Conservation (phyloP, 1,284 basidiomycete genomes). For the Microbotryum saponariae region DNA sequence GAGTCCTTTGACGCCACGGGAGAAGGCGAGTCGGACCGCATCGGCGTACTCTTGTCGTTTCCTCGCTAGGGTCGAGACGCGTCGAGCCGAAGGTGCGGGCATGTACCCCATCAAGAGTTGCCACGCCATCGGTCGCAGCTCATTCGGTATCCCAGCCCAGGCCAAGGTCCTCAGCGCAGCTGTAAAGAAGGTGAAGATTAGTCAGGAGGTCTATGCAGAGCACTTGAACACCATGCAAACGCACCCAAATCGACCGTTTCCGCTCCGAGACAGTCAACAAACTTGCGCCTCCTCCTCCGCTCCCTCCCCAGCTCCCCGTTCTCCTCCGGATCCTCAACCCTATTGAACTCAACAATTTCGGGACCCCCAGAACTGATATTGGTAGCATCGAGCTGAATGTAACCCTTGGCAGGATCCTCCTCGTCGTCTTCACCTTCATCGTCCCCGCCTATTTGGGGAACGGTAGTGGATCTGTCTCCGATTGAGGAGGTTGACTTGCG, state of each 20-base stretch:
- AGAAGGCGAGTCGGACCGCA: conserved; percentile 85
- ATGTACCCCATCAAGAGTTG: conserved; percentile 89
- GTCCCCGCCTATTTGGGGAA: background rate
- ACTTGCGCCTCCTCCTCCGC: conserved; percentile 29
- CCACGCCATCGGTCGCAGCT: conserved; percentile 88
- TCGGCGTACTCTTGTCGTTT: conserved; percentile 89
- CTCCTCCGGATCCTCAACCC: conserved; percentile 15
- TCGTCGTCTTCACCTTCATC: conserved; percentile 5
- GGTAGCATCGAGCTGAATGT: conserved; percentile 23
- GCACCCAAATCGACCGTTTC: conserved; percentile 59
- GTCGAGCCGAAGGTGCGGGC: conserved; percentile 71
- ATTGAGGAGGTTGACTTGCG: conserved; percentile 49
- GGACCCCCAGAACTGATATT: conserved; percentile 9
- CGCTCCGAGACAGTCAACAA: conserved; percentile 31
- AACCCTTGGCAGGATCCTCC: conserved; percentile 17
- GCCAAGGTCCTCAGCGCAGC: conserved; percentile 72
- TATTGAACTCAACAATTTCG: conserved; percentile 19
- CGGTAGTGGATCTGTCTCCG: conserved; percentile 46
- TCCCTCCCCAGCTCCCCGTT: conserved; percentile 29
- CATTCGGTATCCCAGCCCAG: conserved; percentile 89
- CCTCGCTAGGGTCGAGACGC: conserved; percentile 65
- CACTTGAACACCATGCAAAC: conserved; percentile 28
- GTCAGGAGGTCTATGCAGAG: background rate
- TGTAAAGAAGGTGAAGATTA: conserved; percentile 7
- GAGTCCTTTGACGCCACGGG: conserved; percentile 66